Evolutionary conservation across 306 rosid genomes (phyloP).

Genomic region (Inga laurina): DNA sequence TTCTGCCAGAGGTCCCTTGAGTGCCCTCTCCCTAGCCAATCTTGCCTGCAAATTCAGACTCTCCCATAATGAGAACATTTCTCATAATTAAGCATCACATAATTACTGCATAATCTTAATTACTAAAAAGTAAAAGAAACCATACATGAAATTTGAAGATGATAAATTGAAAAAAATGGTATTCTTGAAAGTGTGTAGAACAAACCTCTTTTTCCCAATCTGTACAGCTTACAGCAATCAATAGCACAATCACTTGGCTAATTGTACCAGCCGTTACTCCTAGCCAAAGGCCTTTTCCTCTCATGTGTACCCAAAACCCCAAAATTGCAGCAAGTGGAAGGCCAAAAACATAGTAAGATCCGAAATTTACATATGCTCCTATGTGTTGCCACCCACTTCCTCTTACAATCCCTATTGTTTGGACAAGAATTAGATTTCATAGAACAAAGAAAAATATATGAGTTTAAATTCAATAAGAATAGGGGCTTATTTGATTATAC

Average conservation of each 20-base stretch:
- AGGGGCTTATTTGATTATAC: too few species aligned
- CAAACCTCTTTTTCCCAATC: slow-evolving; percentile 73
- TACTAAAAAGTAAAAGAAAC: not conserved
- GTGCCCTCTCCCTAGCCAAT: not conserved
- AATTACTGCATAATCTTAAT: not conserved
- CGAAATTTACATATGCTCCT: slow-evolving; percentile 46
- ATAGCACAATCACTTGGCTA: slow-evolving; percentile 45
- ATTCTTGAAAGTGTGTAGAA: slow-evolving; percentile 17
- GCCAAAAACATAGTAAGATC: slow-evolving; percentile 70
- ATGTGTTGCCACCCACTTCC: slow-evolving; percentile 14
- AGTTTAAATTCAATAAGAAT: not conserved
- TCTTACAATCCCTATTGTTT: not conserved
- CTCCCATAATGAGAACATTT: not conserved
- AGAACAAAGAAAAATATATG: not conserved
- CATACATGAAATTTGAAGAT: not conserved
- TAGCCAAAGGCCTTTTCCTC: slow-evolving; percentile 77
- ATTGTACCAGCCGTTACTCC: slow-evolving; percentile 62
- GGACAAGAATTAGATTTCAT: not conserved
- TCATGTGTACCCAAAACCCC: slow-evolving; percentile 53
- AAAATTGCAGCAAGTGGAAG: slow-evolving; percentile 60
- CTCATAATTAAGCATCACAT: not conserved
- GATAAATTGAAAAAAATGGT: not conserved
- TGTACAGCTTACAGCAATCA: slow-evolving; percentile 47
- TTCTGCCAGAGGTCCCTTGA: not conserved
- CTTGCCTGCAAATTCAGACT: not conserved